Conservation (phyloP, 345 rosid genomes). For the Rhodamnia rubescens region DNA sequence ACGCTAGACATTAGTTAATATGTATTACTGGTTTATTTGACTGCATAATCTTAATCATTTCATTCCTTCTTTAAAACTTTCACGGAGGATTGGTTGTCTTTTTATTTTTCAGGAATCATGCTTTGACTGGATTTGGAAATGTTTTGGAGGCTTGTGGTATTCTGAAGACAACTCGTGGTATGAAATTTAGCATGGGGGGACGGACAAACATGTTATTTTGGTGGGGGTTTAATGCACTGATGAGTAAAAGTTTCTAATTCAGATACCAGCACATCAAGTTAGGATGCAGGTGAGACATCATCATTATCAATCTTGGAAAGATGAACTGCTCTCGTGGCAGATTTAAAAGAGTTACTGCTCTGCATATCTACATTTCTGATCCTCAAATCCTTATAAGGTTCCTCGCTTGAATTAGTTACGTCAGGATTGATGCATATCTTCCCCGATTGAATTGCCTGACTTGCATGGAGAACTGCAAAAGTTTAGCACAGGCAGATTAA, state of each 20-base stretch:
- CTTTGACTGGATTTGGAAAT: background rate
- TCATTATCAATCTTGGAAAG: constrained; percentile 23
- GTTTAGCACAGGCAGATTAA: background rate
- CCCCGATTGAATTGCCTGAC: no score
- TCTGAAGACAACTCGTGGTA: no score
- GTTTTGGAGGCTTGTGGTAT: no score
- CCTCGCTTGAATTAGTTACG: constrained; percentile 17
- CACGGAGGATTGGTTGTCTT: background rate
- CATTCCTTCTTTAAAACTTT: background rate
- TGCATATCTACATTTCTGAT: constrained; percentile 17
- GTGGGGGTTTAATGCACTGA: no score
- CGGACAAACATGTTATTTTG: no score
- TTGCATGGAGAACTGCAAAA: background rate
- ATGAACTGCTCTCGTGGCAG: constrained; percentile 27
- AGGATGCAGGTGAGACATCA: constrained; percentile 16
- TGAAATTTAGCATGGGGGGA: no score
- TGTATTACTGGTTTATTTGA: background rate
- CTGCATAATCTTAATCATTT: background rate
- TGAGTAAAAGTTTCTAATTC: no score
- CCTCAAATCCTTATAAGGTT: constrained; percentile 22
- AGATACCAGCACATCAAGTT: background rate
- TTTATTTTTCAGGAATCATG: background rate
- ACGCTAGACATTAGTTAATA: no score
- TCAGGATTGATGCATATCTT: no score
- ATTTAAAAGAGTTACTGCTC: constrained; percentile 7